These are phyloP conservation scores for Aureobasidium lini DNA, from an alignment of 2,329 filamentous ascomycete genomes.

Conservation along the genomic window DNA sequence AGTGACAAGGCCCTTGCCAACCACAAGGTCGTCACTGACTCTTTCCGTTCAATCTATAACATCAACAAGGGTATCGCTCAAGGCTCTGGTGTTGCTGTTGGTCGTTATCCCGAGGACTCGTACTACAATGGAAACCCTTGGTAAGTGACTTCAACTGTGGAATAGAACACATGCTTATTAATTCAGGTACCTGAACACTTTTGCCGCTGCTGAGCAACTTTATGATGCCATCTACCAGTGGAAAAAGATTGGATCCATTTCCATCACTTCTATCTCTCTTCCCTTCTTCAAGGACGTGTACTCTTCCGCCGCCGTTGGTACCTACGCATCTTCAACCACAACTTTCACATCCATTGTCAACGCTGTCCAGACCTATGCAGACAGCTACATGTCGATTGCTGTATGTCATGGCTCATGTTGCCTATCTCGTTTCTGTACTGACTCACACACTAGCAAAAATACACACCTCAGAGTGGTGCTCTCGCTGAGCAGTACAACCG, in stretches of 20 bases:
- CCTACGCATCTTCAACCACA: constrained; percentile 46
- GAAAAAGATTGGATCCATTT: constrained; percentile 55
- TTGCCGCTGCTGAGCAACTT: constrained; percentile 72
- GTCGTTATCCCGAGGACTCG: constrained; percentile 46
- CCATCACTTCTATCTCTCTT: constrained; percentile 57
- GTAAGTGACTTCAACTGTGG: neutral
- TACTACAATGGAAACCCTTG: constrained; percentile 70
- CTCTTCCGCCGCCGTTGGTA: constrained; percentile 52
- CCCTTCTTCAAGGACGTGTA: constrained; percentile 64
- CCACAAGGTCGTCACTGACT: constrained; percentile 67
- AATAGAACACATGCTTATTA: neutral
- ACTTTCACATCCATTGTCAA: constrained; percentile 42
- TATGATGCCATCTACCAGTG: constrained; percentile 70
- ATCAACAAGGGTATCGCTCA: constrained; percentile 60
- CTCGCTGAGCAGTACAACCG: constrained; percentile 61
- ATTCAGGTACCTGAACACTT: constrained; percentile 53
- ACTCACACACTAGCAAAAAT: constrained; percentile 25
- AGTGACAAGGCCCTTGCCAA: constrained; percentile 55
- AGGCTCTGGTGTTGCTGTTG: constrained; percentile 48
- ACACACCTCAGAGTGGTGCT: constrained; percentile 53
- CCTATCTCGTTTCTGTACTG: neutral
- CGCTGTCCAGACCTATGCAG: constrained; percentile 57
- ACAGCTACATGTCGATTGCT: constrained; percentile 42
- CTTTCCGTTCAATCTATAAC: constrained; percentile 62
- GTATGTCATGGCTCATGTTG: neutral